Evolutionary conservation across 306 rosid species (phyloP), one percentile per base, ranked within the genome.

Genomic region (Sophora flavescens): DNA sequence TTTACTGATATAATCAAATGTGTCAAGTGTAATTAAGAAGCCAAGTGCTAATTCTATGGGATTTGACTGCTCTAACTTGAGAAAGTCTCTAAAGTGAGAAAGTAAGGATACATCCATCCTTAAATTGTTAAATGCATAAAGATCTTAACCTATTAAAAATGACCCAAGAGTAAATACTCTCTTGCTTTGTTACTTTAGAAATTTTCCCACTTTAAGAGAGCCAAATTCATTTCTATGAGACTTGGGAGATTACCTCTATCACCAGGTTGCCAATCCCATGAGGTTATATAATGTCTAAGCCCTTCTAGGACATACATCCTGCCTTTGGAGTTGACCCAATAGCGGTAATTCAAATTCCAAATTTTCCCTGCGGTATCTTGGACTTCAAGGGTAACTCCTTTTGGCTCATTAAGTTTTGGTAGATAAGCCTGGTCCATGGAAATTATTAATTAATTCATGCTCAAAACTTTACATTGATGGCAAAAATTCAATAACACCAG

Each of bases 291-390:
- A 26, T 57, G 11, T 70, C 9, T 82, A 9, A 82, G 36, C 28
- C 85, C 85, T 45, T 64, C 79, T 10, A 82, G 32, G n/a, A 77
- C 61, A 6, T 77, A 77, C 60, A 82, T 77, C 15, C 18, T 63
- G 76, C 72, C 44, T 32, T 22, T 28, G 9, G 13, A 6, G 28
- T 82, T 78, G 13, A 32, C 4, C 86, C 86, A 82, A 56, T 13
- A 72, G 10, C 67, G 71, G 52, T 44, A 77, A 18, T 22, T n/a
- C 26, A 82, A 64, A 12, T 60, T 16, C 85, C 82, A 82, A 14
- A 77, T 68, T 33, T 3, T 51, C 28, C 80, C 76, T 2, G 3
- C 8, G 42, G 50, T 32, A 42, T 82, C 86, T 18, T 50, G 61
- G 13, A 78, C 15, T 36, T 2, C 15, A 12, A 72, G 35, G n/a